A percentile compares a stretch with the other conserved stretches of the same genome.
Evolutionary conservation across 768 basidiomycete species (phyloP).

Genomic region (Suillus decipiens): DNA sequence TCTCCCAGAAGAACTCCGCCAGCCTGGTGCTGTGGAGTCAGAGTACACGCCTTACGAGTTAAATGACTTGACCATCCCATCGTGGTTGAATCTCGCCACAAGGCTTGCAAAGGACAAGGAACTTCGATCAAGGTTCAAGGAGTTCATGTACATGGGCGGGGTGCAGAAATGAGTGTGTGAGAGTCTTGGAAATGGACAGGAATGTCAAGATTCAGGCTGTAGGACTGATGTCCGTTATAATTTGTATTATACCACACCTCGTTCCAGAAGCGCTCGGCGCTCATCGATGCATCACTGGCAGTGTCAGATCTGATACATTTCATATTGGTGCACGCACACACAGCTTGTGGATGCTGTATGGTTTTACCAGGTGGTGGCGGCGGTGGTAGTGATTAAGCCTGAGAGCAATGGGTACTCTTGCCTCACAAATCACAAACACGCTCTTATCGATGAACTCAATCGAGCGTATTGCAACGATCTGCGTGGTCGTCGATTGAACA

Average conservation of each 20-base stretch:
- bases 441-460: conserved; percentile 4
- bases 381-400: too few species aligned
- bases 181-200: not conserved
- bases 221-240: not conserved
- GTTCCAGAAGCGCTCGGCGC: not conserved
- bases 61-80: conserved; percentile 73
- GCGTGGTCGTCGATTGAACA: not conserved
- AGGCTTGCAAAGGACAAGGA: conserved; percentile 54
- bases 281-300: not conserved
- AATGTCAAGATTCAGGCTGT: not conserved
- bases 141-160: conserved; percentile 72
- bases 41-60: conserved; percentile 70
- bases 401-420: too few species aligned
- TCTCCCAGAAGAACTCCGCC: conserved; percentile 51
- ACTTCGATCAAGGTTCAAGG: conserved; percentile 62
- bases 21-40: conserved; percentile 42
- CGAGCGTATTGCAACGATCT: not conserved
- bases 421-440: not conserved
- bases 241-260: not conserved
- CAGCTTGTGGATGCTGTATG: not conserved
- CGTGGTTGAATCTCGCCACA: conserved; percentile 70
- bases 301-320: not conserved
- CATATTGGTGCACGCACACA: not conserved
- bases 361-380: not conserved
- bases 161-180: conserved; percentile 24